Percentiles rank a stretch among this genome's conserved stretches.
Evolutionary conservation across 202 grass and related monocot species (phyloP).

Genomic region (Carex sylvatica): DNA sequence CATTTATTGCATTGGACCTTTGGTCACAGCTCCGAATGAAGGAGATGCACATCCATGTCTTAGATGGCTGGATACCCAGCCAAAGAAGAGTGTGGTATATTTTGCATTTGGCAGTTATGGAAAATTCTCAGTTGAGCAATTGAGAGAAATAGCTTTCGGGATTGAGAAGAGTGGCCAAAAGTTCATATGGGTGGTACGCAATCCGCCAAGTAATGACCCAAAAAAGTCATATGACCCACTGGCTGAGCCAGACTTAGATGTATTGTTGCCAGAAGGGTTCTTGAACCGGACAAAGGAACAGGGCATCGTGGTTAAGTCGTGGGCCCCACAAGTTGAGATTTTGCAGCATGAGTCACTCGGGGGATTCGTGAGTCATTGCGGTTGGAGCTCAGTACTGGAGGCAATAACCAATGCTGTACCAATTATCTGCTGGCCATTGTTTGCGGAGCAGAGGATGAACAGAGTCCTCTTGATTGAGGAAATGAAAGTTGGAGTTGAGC

Average conservation of each 20-base stretch:
- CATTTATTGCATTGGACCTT: constrained; percentile 38
- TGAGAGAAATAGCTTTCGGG: constrained; percentile 55
- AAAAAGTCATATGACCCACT: constrained; percentile 32
- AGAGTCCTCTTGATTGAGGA: constrained; percentile 40
- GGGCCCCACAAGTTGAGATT: constrained; percentile 70
- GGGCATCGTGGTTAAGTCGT: constrained; percentile 46
- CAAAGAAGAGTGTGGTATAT: constrained; percentile 44
- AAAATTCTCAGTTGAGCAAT: constrained; percentile 47
- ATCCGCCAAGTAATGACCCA: constrained; percentile 29
- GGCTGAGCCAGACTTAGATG: constrained; percentile 36
- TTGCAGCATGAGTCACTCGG: constrained; percentile 43
- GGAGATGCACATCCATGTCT: constrained; percentile 32
- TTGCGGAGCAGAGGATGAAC: constrained; percentile 62
- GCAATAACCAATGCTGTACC: constrained; percentile 38
- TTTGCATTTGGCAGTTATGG: constrained; percentile 57
- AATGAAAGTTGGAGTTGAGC: constrained; percentile 32
- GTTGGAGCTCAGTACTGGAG: constrained; percentile 61
- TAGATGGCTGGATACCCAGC: constrained; percentile 49
- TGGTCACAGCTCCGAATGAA: constrained; percentile 26
- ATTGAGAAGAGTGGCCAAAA: constrained; percentile 53
- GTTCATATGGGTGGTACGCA: constrained; percentile 68
- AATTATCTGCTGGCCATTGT: constrained; percentile 61
- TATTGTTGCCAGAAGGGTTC: constrained; percentile 6
- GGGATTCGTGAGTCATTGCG: constrained; percentile 13
- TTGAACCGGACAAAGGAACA: constrained; percentile 45